Percentiles rank a stretch among this genome's conserved stretches.
Evolutionary conservation across 192 early-diverging fungal genomes (phyloP).

Genomic region (Neocallimastix lanati): DNA sequence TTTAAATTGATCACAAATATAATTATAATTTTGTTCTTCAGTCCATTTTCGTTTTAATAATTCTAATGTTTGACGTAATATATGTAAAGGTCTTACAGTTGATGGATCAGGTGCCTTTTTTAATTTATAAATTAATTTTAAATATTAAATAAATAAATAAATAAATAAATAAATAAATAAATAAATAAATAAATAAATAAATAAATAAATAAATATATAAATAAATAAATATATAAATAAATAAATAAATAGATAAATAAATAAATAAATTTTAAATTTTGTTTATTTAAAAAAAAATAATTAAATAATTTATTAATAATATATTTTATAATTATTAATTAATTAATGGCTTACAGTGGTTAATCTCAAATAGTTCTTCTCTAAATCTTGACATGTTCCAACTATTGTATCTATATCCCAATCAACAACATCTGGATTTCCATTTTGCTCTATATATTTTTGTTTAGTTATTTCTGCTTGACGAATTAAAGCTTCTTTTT

Average conservation of each 20-base stretch:
- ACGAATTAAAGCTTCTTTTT: slow-evolving; percentile 3
- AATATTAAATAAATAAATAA: not conserved
- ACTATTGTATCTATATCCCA: slow-evolving; percentile 74
- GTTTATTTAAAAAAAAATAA: too few species aligned
- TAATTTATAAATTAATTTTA: too few species aligned
- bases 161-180: not conserved
- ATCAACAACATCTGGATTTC: slow-evolving; percentile 46
- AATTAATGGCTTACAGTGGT: slow-evolving; percentile 40
- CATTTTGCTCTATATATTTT: not conserved
- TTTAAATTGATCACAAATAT: slow-evolving; percentile 95
- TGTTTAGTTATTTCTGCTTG: not conserved
- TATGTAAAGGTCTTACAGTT: slow-evolving; percentile 69
- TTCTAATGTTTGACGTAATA: slow-evolving; percentile 59
- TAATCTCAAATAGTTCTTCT: slow-evolving; percentile 83
- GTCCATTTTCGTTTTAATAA: slow-evolving; percentile 65
- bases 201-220: not conserved
- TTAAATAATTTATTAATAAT: too few species aligned
- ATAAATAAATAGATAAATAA: too few species aligned
- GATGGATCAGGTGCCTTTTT: slow-evolving; percentile 70
- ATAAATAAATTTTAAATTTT: too few species aligned
- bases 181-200: slow-evolving; percentile 1
- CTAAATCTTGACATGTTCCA: slow-evolving; percentile 66
- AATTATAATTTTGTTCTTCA: slow-evolving; percentile 73
- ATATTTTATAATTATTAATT: not conserved
- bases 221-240: too few species aligned